Evolutionary conservation across 495 filamentous ascomycete genomes (phyloP).

Genomic region (Penicillium verhagenii): DNA sequence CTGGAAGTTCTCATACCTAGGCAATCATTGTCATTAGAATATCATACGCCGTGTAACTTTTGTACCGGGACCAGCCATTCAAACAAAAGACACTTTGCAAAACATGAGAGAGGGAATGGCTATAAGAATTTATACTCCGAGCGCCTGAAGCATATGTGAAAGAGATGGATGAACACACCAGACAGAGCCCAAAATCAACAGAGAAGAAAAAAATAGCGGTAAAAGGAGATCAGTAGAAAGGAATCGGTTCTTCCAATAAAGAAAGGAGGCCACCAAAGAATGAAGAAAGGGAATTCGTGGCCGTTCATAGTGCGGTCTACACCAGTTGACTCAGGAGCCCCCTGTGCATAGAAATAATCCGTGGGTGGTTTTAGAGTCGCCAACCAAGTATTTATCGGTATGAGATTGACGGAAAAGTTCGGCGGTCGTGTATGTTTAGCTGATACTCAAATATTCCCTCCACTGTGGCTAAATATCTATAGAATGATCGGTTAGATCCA

Average conservation of each 20-base stretch:
- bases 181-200: not conserved
- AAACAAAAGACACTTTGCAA: conserved; percentile 19
- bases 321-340: not conserved
- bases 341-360: not conserved
- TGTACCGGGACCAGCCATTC: conserved; percentile 26
- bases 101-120: conserved; percentile 7
- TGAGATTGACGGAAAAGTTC: conserved; percentile 59
- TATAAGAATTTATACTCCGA: conserved; percentile 11
- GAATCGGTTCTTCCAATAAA: no score
- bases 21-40: conserved; percentile 9
- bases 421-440: conserved; percentile 64
- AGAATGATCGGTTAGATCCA: conserved; percentile 8
- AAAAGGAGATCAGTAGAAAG: no score
- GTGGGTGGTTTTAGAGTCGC: not conserved
- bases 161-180: not conserved
- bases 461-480: conserved; percentile 69
- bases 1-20: not conserved
- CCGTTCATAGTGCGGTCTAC: not conserved
- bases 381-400: conserved; percentile 45
- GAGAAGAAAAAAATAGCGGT: not conserved
- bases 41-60: conserved; percentile 18
- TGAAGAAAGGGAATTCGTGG: not conserved
- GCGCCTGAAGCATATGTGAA: conserved; percentile 13
- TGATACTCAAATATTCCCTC: conserved; percentile 73
- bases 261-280: not conserved